phyloP scores from a whole-genome alignment of 1,139 yeast species.

The Pichia sp. region DNA sequence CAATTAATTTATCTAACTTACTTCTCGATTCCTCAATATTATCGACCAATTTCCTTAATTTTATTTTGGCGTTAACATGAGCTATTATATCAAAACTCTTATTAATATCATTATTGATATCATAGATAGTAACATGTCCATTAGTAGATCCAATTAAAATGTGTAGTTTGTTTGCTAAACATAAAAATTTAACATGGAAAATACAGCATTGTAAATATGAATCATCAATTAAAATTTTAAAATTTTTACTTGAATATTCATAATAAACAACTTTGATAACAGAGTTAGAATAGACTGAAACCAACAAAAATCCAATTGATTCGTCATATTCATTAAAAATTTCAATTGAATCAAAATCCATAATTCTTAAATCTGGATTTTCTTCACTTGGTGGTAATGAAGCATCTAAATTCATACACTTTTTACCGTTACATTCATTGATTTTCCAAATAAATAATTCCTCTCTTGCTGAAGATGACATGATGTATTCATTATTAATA shows the following conservation, averaged over 20 bases:
- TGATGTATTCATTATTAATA: conserved; percentile 45
- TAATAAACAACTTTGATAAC: conserved; percentile 61
- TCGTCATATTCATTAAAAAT: conserved; percentile 20
- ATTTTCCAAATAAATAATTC: conserved; percentile 86
- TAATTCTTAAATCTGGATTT: conserved; percentile 78
- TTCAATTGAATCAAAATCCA: conserved; percentile 61
- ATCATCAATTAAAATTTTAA: conserved; percentile 42
- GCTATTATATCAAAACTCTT: conserved; percentile 11
- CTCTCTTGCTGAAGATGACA: conserved; percentile 83
- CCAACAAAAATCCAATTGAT: conserved; percentile 44
- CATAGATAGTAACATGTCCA: conserved; percentile 67
- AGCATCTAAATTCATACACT: conserved; percentile 42
- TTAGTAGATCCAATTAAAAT: conserved; percentile 71
- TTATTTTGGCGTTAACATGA: neutral
- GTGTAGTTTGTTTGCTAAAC: conserved; percentile 28
- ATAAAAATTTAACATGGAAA: conserved; percentile 49
- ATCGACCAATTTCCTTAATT: neutral
- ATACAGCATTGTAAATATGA: conserved; percentile 71
- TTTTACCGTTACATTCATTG: conserved; percentile 41
- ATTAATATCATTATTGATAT: conserved; percentile 32
- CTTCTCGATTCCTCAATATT: neutral
- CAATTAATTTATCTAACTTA: conserved; percentile 18
- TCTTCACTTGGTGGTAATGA: conserved; percentile 42
- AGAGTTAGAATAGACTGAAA: conserved; percentile 83
- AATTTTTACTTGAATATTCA: conserved; percentile 32